These are phyloP conservation scores for Lodderomyces theae DNA, from an alignment of 1,139 yeast species.

Conservation along the genomic window DNA sequence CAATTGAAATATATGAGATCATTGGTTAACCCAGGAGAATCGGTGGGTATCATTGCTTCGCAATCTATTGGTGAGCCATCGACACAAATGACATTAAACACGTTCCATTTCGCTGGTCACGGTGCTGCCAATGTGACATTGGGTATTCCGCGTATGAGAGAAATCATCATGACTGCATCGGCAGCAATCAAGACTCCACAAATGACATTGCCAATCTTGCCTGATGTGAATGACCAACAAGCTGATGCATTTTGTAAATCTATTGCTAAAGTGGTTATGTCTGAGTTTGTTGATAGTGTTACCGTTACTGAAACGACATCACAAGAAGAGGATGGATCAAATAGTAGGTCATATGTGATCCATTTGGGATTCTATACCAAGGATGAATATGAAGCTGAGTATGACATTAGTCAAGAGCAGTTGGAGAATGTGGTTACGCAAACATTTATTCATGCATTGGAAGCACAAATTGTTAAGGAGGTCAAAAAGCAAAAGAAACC, in stretches of 20 bases:
- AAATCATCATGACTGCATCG: conserved; percentile 98
- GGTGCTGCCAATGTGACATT: conserved; percentile 99
- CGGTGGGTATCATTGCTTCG: conserved; percentile 97
- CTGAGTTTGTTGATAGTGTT: conserved; percentile 86
- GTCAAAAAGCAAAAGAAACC: conserved; percentile 73
- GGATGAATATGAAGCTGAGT: conserved; percentile 79
- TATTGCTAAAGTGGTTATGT: conserved; percentile 77
- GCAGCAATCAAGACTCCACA: conserved; percentile 95
- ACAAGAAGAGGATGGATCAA: conserved; percentile 44
- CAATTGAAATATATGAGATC: conserved; percentile 98
- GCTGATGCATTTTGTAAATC: conserved; percentile 95
- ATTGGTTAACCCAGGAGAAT: conserved; percentile 91
- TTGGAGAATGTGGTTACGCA: conserved; percentile 67
- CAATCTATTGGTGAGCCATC: conserved; percentile 99
- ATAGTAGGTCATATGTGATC: conserved; percentile 73
- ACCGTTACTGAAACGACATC: conserved; percentile 87
- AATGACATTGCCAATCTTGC: conserved; percentile 85
- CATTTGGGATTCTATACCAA: conserved; percentile 72
- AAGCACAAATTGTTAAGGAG: conserved; percentile 72
- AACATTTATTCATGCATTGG: conserved; percentile 68
- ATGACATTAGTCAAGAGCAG: conserved; percentile 79
- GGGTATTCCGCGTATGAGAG: conserved; percentile 99
- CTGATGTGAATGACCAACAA: conserved; percentile 75
- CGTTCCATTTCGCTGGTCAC: conserved; percentile 99
- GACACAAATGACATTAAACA: conserved; percentile 98